Conservation (phyloP, 2,329 filamentous ascomycete species). For the Phyllosticta citribraziliensis region DNA sequence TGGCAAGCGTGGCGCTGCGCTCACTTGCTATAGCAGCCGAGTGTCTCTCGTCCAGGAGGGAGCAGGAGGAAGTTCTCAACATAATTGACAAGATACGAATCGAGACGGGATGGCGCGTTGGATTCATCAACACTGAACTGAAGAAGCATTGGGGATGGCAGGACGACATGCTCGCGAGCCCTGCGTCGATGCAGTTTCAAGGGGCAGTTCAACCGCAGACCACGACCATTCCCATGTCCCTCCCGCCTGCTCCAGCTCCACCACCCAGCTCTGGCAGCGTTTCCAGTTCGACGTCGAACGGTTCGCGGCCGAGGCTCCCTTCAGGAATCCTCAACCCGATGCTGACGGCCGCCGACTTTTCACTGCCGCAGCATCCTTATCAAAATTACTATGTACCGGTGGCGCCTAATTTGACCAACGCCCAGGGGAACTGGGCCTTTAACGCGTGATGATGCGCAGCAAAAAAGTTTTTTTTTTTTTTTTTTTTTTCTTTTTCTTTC, state of each 20-base stretch:
- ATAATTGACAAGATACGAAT: slow-evolving; percentile 67
- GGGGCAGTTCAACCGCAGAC: slow-evolving; percentile 6
- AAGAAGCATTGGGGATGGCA: slow-evolving; percentile 71
- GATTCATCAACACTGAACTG: slow-evolving; percentile 61
- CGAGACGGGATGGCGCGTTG: slow-evolving; percentile 70
- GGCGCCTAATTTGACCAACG: slow-evolving; percentile 47
- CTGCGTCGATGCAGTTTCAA: slow-evolving; percentile 17
- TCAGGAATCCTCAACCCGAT: slow-evolving; percentile 59
- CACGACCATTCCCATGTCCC: slow-evolving; percentile 1
- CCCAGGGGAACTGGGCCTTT: slow-evolving; percentile 2
- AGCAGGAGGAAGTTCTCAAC: slow-evolving; percentile 71
- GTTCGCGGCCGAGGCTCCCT: slow-evolving; percentile 26
- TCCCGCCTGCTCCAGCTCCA: neutral
- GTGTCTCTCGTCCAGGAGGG: slow-evolving; percentile 55
- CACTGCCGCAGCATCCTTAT: slow-evolving; percentile 68
- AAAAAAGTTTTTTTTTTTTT: neutral
- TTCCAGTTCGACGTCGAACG: neutral
- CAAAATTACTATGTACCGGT: slow-evolving; percentile 71
- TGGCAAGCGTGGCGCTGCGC: slow-evolving; percentile 69
- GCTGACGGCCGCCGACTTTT: slow-evolving; percentile 63
- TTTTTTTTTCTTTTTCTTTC: neutral
- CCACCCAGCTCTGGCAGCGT: slow-evolving; percentile 1
- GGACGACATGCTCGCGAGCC: slow-evolving; percentile 28
- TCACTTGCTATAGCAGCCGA: slow-evolving; percentile 70
- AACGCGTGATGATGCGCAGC: neutral